Conservation (phyloP, 2,329 filamentous ascomycete species). For the Bipolaris zeicola region DNA sequence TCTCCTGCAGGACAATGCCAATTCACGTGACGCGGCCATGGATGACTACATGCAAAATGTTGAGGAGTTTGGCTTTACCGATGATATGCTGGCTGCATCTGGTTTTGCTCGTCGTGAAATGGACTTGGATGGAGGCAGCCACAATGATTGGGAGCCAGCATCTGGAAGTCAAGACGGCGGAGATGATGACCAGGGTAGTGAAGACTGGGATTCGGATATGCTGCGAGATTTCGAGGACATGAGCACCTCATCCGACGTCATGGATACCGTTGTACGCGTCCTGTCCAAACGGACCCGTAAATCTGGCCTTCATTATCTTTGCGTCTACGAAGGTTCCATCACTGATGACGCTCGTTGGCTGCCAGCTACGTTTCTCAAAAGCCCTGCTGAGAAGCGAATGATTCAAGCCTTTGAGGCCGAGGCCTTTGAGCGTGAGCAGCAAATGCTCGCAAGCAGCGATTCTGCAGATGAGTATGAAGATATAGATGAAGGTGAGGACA, state of each 20-base stretch:
- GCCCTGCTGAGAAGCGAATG: slow-evolving; percentile 29
- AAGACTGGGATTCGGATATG: slow-evolving; percentile 53
- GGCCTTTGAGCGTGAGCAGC: slow-evolving; percentile 20
- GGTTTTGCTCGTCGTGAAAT: slow-evolving; percentile 43
- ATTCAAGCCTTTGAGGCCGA: slow-evolving; percentile 38
- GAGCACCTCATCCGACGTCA: slow-evolving; percentile 57
- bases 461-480: slow-evolving; percentile 28
- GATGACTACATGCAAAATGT: slow-evolving; percentile 76
- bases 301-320: slow-evolving; percentile 57
- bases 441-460: slow-evolving; percentile 27
- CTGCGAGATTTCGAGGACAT: slow-evolving; percentile 56
- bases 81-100: slow-evolving; percentile 32
- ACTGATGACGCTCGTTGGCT: slow-evolving; percentile 59
- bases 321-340: slow-evolving; percentile 54
- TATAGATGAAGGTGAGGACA: slow-evolving; percentile 41
- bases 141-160: slow-evolving; percentile 40
- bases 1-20: slow-evolving; percentile 26
- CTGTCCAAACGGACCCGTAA: slow-evolving; percentile 54
- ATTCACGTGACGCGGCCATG: slow-evolving; percentile 50
- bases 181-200: slow-evolving; percentile 16
- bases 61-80: slow-evolving; percentile 51
- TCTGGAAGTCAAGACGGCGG: slow-evolving; percentile 19
- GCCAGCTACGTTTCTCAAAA: slow-evolving; percentile 36
- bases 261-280: slow-evolving; percentile 51
- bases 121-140: slow-evolving; percentile 39